Conservation (phyloP, 768 basidiomycete species). For the Porphyrellus cyaneotinctus region DNA sequence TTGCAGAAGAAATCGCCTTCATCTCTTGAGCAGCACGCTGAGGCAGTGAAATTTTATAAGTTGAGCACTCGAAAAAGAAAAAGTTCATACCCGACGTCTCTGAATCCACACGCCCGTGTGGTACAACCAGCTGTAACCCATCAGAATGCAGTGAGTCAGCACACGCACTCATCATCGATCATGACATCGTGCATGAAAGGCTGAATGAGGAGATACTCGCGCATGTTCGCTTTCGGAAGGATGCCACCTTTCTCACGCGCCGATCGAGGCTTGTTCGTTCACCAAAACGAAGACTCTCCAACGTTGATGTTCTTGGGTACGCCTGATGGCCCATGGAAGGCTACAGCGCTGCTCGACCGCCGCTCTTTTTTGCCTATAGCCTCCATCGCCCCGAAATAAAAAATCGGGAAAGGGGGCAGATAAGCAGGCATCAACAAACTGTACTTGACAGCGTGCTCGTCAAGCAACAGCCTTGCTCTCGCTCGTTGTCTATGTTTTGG, state of each 20-base stretch:
- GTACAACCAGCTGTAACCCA: constrained; percentile 91
- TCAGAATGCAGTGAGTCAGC: constrained; percentile 2
- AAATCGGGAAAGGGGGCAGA: no score
- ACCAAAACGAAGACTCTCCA: constrained; percentile 80
- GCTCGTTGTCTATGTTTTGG: constrained; percentile 11
- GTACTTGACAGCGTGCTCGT: background rate
- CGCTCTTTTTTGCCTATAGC: constrained; percentile 1
- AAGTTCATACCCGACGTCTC: constrained; percentile 76
- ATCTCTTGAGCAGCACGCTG: constrained; percentile 74
- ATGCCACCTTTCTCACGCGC: constrained; percentile 79
- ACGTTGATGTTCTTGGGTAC: constrained; percentile 45
- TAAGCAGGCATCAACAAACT: background rate
- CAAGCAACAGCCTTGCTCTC: constrained; percentile 15
- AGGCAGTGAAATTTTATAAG: constrained; percentile 82
- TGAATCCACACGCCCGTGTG: constrained; percentile 87
- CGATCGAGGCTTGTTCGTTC: constrained; percentile 77
- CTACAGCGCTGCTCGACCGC: no score
- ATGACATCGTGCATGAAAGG: no score
- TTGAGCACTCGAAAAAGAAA: constrained; percentile 57
- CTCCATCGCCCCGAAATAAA: constrained; percentile 1
- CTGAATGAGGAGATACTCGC: constrained; percentile 38
- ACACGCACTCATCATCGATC: background rate
- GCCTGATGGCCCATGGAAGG: background rate
- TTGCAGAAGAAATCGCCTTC: constrained; percentile 48
- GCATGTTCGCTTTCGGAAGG: constrained; percentile 81